Base-by-base conservation (phyloP, 2,329 filamentous ascomycete species). In the Alternaria sp. region DNA sequence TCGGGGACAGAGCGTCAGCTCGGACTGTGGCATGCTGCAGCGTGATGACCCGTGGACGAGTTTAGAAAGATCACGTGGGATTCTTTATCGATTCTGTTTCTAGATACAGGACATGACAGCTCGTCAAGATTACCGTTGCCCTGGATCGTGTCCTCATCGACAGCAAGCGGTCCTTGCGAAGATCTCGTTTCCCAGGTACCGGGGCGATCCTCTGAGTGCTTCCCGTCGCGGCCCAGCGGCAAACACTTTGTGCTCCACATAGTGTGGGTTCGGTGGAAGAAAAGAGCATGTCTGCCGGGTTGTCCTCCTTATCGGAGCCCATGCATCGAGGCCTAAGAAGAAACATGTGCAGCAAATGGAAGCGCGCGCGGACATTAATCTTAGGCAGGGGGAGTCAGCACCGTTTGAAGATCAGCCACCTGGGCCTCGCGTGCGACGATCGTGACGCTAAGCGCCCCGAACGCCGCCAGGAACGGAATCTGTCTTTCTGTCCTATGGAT, bases 321-420 rank as follows among this genome's bases (percentile, higher is more conserved):
- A 23, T 28, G 45, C 26, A 33, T 47, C 26, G 21, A 50, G 33
- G 57, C 50, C 33, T 33, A n/a, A 55, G 15, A 55, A 47, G 56
- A 63, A 55, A 53, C 30, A 30, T 37, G 53, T 41, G 49, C 55
- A 54, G 41, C 55, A 33, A 55, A 56, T 63, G 44, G 58, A 59
- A 44, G 45, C 51, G 57, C 46, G 50, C 37, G 44, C 18, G 15
- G 50, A 41, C 50, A 41, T 55, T 62, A 75, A 76, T 76, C 58
- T 75, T 37, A 73, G 46, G 74, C 67, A 75, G 73, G 71, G 71
- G 71, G 41, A 60, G 59, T 57, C 61, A 65, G 57, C 65, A 63
- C 58, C 60, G 75, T 77, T 78, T 77, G 71, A 73, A 64, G 69
- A 73, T 73, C 74, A 76, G 75, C 75, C 75, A 75, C 75, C 59